Conservation (phyloP, 495 filamentous ascomycete species). For the Glonium stellatum region DNA sequence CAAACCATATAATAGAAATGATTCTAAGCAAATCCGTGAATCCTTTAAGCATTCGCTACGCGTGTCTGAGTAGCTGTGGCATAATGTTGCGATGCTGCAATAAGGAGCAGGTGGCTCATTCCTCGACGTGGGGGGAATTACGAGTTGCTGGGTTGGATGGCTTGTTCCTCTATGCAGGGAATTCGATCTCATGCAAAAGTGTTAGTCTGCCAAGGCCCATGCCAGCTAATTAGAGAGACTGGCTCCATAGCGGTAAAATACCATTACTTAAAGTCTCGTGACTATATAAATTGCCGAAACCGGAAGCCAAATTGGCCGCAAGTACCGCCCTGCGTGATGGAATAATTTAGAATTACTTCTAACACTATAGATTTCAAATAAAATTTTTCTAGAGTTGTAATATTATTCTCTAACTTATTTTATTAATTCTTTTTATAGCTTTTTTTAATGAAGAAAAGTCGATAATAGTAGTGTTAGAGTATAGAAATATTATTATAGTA, state of each 20-base stretch:
- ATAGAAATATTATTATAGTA: neutral
- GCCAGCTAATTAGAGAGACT: neutral
- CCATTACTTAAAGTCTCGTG: neutral
- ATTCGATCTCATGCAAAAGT: neutral
- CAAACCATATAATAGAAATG: too few relatives aligned
- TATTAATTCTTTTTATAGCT: neutral
- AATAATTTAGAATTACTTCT: neutral
- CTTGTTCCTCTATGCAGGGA: too few relatives aligned
- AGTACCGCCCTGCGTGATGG: neutral
- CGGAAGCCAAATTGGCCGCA: neutral
- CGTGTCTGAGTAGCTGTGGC: too few relatives aligned
- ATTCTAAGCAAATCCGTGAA: too few relatives aligned
- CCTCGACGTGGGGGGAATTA: too few relatives aligned
- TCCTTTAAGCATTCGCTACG: too few relatives aligned
- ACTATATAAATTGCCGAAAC: neutral
- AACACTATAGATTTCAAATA: neutral
- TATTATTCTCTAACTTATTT: neutral
- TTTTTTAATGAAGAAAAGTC: neutral
- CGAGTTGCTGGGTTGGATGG: too few relatives aligned
- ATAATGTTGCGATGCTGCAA: too few relatives aligned
- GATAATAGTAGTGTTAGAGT: neutral
- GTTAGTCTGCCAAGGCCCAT: neutral
- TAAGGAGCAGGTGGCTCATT: too few relatives aligned
- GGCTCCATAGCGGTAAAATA: neutral
- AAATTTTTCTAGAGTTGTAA: neutral